Evolutionary conservation across 2,329 filamentous ascomycete species (phyloP), one percentile per base, ranked within the genome.

Genomic region (Hortaea werneckii): DNA sequence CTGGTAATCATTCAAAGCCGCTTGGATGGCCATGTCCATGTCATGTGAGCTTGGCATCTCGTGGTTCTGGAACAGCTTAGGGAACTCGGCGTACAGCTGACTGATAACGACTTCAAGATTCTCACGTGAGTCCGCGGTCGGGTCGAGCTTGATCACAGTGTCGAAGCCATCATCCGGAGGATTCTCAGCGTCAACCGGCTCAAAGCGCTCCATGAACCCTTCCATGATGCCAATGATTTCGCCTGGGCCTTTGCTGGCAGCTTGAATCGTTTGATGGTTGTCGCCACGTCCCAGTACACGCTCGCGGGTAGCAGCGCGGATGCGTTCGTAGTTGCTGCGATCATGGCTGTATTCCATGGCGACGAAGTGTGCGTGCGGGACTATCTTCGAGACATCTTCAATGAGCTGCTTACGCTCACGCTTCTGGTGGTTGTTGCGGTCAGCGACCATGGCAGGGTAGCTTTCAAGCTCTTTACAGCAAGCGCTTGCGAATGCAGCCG

Each of bases 221-320:
- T 95, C 86, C 92, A 98, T 96, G 56, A 98, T 94, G 5, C 79
- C 78, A 40, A 92, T 73, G 45, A 92, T 86, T 64, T 95, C 90
- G 12, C 75, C 69, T 40, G 73, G 67, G 39, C 83, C 78, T 46
- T 85, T 83, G 40, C 79, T 83, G n/a, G 70, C 73, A 8, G 90
- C 89, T 59, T 92, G 88, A 49, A 98, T 96, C 0, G 92, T 98
- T 67, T 98, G 92, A 64, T 98, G 92, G 59, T 96, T 96, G 65
- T 98, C 88, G 10, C 92, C 92, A 20, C 92, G 83, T 5, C 79
- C 76, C 13, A 95, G 70, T 1, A 98, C 87, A 42, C 92, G 82
- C 51, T 82, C 76, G 47, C 79, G 82, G 1, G 88, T 94, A 27
- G 90, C 74, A 46, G 78, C 71, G 39, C 85, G 78, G 50, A 96